Conservation (phyloP, 106 monocot species). For the Dendrobium nobile region DNA sequence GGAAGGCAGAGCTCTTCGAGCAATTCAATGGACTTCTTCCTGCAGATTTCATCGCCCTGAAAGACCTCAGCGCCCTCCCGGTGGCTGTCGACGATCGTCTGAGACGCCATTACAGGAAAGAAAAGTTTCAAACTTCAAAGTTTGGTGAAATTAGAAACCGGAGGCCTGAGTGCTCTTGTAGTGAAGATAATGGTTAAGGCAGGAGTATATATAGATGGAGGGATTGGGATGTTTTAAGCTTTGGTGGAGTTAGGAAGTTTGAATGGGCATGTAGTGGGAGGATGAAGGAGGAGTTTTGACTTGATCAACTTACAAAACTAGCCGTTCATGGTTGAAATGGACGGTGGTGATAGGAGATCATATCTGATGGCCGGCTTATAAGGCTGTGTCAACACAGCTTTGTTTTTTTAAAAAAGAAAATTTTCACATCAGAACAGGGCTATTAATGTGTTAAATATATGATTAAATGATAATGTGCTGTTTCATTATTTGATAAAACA, state of each 20-base stretch:
- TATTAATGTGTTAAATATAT: too few species aligned
- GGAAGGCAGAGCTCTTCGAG: neutral
- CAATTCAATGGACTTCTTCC: neutral
- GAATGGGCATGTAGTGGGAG: neutral
- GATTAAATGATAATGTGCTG: too few species aligned
- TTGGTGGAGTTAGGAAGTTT: neutral
- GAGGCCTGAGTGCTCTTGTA: neutral
- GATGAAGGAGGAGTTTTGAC: neutral
- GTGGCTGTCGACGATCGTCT: conserved; percentile 11
- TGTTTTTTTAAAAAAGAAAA: too few species aligned
- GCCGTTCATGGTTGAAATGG: too few species aligned
- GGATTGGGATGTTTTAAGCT: neutral
- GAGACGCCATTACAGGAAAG: conserved; percentile 9
- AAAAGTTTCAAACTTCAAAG: neutral
- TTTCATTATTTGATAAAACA: too few species aligned
- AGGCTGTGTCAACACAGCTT: too few species aligned
- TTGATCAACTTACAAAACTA: neutral
- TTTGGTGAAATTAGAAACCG: neutral
- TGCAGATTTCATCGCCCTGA: conserved; percentile 4
- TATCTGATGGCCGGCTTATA: too few species aligned
- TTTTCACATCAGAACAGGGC: too few species aligned
- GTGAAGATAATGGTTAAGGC: neutral
- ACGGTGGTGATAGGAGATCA: too few species aligned
- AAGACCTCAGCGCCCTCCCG: conserved; percentile 8
- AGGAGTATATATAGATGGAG: neutral